Evolutionary conservation across 192 early-diverging fungal genomes (phyloP), one percentile per base, ranked within the genome.

Genomic region (Rhizophlyctis rosea): DNA sequence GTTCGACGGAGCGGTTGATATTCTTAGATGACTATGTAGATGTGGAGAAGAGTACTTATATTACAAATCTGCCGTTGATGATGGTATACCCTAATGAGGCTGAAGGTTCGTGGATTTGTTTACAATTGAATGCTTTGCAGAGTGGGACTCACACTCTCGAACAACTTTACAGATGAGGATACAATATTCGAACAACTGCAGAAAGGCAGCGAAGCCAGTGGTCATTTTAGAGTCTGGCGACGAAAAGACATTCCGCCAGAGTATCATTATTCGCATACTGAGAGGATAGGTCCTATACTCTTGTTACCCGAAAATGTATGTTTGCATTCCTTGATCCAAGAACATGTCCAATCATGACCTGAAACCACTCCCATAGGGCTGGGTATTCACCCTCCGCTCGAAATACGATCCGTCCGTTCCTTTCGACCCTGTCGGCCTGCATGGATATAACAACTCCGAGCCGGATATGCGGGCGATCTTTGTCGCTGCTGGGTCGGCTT

Each of bases 401-500:
- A 44, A 24, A 24, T 68, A 54, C 48, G 28, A 60, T 56, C 18
- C 58, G 50, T 21, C 44, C 13, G 62, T 35, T 7, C 54, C 65
- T 11, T 29, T 25, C 13, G 32, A 27, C 25, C 57, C 59, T 25
- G 32, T 60, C 24, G 94, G 92, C 18, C 76, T 81, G 28, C 95
- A 98, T 69, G 95, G 95, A 4, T 98, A 91, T 74, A 89, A 94
- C 63, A 80, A 88, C 71, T 34, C 77, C 61, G 64, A 83, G 32
- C 68, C 74, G 3, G 83, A 89, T 16, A 98, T 97, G 92, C 79
- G 89, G 4, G 88, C 91, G 1, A 87, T 91, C 9, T 93, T 94
- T 68, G 68, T 93, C 54, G 93, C 92, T 1, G 73, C 68, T 24
- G 93, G 91, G 2, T 89, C 90, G 0, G 69, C 79, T 2, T 29